phyloP scores from a whole-genome alignment of 768 basidiomycete genomes.

The Vararia minispora region DNA sequence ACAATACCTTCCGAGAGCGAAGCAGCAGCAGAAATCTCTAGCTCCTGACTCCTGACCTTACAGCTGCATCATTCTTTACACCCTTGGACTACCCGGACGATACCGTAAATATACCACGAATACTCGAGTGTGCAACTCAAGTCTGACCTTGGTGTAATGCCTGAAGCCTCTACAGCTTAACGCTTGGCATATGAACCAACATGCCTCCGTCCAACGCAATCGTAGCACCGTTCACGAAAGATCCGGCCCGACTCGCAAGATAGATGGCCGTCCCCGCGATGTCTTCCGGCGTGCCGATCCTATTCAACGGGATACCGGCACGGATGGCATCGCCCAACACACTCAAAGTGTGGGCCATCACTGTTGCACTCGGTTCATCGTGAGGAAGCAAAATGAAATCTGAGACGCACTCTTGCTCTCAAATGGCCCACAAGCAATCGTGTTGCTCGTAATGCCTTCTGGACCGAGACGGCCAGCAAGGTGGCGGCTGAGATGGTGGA shows the following conservation, averaged over 20 bases:
- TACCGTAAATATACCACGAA: too few relatives aligned
- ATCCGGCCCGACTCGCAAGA: slow-evolving; percentile 47
- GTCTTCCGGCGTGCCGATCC: slow-evolving; percentile 55
- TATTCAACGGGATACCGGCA: slow-evolving; percentile 32
- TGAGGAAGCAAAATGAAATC: neutral
- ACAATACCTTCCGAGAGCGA: slow-evolving; percentile 2
- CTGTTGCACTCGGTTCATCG: slow-evolving; percentile 18
- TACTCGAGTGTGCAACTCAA: too few relatives aligned
- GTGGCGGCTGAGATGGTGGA: slow-evolving; percentile 48
- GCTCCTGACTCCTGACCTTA: slow-evolving; percentile 4
- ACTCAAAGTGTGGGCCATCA: slow-evolving; percentile 44
- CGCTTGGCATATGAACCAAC: slow-evolving; percentile 26
- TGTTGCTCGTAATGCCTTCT: slow-evolving; percentile 50
- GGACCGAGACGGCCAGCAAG: slow-evolving; percentile 44
- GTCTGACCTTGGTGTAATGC: slow-evolving; percentile 2
- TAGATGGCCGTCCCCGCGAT: slow-evolving; percentile 53
- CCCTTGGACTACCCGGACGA: slow-evolving; percentile 5
- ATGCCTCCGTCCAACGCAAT: slow-evolving; percentile 52
- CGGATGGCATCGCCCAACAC: slow-evolving; percentile 32
- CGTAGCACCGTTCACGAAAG: slow-evolving; percentile 55
- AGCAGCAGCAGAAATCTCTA: slow-evolving; percentile 3
- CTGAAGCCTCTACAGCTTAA: slow-evolving; percentile 19
- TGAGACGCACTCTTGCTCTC: slow-evolving; percentile 22
- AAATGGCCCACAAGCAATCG: slow-evolving; percentile 43
- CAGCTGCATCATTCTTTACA: slow-evolving; percentile 1